Conservation (phyloP, 2,329 filamentous ascomycete genomes). For the Colletotrichum musicola region DNA sequence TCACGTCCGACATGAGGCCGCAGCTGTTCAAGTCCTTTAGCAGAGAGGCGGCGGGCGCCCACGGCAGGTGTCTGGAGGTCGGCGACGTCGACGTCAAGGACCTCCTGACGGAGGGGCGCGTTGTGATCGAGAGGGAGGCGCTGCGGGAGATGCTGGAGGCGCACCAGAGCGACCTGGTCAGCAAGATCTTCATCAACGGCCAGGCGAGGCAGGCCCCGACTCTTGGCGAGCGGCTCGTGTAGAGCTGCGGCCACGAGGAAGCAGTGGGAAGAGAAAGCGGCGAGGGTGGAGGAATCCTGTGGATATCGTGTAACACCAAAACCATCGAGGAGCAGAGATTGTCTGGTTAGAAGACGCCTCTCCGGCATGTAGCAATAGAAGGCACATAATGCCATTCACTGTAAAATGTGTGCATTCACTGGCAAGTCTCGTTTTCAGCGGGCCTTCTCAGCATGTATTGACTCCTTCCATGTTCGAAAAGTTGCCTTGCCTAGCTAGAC, state of each 20-base stretch:
- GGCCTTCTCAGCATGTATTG: no score
- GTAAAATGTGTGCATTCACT: neutral
- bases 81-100: constrained; percentile 97
- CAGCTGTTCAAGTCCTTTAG: constrained; percentile 70
- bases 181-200: constrained; percentile 60
- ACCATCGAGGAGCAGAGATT: constrained; percentile 21
- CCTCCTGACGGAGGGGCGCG: constrained; percentile 83
- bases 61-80: constrained; percentile 77
- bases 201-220: constrained; percentile 49
- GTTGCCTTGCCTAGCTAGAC: no score
- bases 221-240: constrained; percentile 48
- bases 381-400: constrained; percentile 33
- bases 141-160: constrained; percentile 79
- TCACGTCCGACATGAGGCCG: constrained; percentile 72
- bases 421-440: neutral
- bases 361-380: constrained; percentile 38
- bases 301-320: constrained; percentile 37
- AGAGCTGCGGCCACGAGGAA: neutral
- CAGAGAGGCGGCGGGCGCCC: constrained; percentile 71
- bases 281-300: constrained; percentile 2
- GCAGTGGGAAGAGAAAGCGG: neutral
- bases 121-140: constrained; percentile 88
- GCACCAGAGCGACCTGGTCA: constrained; percentile 77
- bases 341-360: constrained; percentile 30
- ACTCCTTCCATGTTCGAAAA: no score